Conservation (phyloP, 768 basidiomycete genomes). For the Tylopilus intermedius region DNA sequence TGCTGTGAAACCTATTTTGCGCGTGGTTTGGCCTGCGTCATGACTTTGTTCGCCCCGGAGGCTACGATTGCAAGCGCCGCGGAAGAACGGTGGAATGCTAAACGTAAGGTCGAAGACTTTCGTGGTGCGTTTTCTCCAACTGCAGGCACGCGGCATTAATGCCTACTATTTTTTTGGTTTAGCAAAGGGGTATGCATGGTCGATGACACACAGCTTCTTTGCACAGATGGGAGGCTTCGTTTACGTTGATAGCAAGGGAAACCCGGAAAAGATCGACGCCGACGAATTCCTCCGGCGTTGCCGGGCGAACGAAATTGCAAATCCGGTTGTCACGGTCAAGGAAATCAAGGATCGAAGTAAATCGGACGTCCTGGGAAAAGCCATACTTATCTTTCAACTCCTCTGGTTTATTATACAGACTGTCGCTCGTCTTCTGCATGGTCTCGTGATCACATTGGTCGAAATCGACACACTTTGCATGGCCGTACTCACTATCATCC, state of each 20-base stretch:
- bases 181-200: background rate
- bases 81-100: too few relatives aligned
- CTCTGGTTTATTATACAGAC: background rate
- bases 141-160: too few relatives aligned
- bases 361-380: background rate
- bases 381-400: background rate
- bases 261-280: background rate
- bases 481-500: background rate
- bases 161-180: too few relatives aligned
- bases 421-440: background rate
- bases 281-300: background rate
- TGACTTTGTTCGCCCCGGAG: too few relatives aligned
- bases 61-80: too few relatives aligned
- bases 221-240: background rate
- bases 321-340: background rate
- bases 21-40: too few relatives aligned
- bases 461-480: conserved; percentile 6
- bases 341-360: background rate
- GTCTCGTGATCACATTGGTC: background rate
- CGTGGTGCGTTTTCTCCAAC: too few relatives aligned
- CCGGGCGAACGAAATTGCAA: background rate
- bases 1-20: too few relatives aligned
- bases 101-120: too few relatives aligned
- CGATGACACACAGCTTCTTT: background rate
- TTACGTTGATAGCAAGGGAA: background rate